These are phyloP conservation scores for Phytopythium mirpurense DNA, from an alignment of 352 stramenopile species.

Conservation along the genomic window DNA sequence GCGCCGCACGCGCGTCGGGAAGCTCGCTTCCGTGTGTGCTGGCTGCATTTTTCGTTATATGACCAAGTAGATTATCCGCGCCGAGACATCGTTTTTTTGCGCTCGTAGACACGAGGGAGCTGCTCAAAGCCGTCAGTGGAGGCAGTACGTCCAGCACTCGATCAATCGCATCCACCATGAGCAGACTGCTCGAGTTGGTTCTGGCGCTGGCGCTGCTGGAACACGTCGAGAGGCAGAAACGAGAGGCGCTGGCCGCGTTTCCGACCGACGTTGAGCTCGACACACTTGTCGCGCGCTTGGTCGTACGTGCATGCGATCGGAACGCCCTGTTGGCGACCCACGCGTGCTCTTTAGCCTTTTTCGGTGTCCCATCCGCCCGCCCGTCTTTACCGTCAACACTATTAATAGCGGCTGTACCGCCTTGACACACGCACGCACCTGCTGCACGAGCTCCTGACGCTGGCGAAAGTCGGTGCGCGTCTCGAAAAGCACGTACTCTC, in stretches of 20 bases:
- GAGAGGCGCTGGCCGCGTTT: constrained; percentile 45
- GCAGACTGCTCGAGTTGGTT: no score
- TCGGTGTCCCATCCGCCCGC: no score
- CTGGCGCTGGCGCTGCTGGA: constrained; percentile 24
- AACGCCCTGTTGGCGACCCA: constrained; percentile 28
- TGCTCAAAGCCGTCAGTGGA: no score
- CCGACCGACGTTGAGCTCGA: constrained; percentile 35
- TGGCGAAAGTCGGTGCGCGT: constrained; percentile 55
- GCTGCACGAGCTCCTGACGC: constrained; percentile 40
- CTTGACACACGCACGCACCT: constrained; percentile 19
- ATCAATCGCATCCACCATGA: no score
- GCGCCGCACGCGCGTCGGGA: background rate
- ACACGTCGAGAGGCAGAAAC: constrained; percentile 38
- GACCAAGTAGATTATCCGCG: constrained; percentile 6
- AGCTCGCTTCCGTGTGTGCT: background rate
- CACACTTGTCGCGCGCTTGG: constrained; percentile 37
- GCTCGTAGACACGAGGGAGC: constrained; percentile 1
- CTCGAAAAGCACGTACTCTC: constrained; percentile 58
- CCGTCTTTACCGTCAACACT: no score
- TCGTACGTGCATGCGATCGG: constrained; percentile 42
- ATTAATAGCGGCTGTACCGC: background rate
- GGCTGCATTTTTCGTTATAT: constrained; percentile 1
- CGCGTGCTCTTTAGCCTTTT: background rate
- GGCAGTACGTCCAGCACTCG: no score
- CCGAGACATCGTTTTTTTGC: constrained; percentile 6